phyloP scores from a whole-genome alignment of 257 asterid species.

The Echium plantagineum region DNA sequence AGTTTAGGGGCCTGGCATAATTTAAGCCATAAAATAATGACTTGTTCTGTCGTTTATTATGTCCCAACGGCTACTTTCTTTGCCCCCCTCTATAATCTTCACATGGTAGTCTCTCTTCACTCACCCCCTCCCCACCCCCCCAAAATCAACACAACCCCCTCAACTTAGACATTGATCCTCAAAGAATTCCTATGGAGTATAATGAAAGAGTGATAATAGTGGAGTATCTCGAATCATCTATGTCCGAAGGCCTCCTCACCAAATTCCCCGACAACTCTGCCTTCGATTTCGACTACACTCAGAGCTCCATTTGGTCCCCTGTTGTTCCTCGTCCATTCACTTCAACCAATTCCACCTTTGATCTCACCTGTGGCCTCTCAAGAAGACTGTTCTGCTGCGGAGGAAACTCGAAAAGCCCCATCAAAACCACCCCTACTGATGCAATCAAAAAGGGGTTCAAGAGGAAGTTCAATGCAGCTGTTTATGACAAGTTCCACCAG shows the following conservation, averaged over 20 bases:
- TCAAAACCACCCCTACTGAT: conserved; percentile 14
- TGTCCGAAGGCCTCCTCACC: conserved; percentile 63
- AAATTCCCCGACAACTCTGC: conserved; percentile 81
- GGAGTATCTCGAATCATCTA: conserved; percentile 63
- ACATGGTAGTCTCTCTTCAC: no score
- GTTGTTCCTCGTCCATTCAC: conserved; percentile 34
- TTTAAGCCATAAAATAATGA: background rate
- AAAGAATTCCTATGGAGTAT: background rate
- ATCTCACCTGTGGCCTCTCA: conserved; percentile 15
- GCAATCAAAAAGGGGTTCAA: conserved; percentile 34
- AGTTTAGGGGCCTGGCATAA: no score
- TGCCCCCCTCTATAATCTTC: no score
- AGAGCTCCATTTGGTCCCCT: conserved; percentile 97
- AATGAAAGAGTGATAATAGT: conserved; percentile 35
- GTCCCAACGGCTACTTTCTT: background rate
- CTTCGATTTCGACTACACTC: conserved; percentile 74
- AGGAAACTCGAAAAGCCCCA: conserved; percentile 1
- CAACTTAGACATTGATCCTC: no score
- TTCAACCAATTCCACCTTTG: background rate
- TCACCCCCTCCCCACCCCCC: no score
- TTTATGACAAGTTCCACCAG: conserved; percentile 24
- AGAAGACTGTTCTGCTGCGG: conserved; percentile 27
- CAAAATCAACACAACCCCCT: background rate
- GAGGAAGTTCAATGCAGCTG: conserved; percentile 38
- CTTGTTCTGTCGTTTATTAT: background rate